These are phyloP conservation scores for Globisporangium polare DNA, from an alignment of 352 stramenopile genomes.

Conservation along the genomic window DNA sequence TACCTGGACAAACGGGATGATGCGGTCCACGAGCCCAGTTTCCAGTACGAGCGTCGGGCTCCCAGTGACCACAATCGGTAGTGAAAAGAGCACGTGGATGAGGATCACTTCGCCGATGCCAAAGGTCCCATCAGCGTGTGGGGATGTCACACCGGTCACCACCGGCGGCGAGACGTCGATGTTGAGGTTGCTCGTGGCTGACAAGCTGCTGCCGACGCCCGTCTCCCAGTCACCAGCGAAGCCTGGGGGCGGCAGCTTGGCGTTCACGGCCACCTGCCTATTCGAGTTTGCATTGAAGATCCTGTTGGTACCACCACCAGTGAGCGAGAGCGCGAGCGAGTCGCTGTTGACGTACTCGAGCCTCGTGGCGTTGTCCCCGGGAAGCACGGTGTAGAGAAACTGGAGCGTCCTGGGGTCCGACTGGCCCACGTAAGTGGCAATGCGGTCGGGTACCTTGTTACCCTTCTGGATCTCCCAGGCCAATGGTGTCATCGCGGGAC, in stretches of 20 bases:
- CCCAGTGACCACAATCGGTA: conserved; percentile 52
- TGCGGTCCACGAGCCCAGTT: conserved; percentile 58
- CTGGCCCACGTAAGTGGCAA: conserved; percentile 30
- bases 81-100: conserved; percentile 71
- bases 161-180: conserved; percentile 50
- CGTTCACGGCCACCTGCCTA: conserved; percentile 25
- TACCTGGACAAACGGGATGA: conserved; percentile 46
- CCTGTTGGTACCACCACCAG: conserved; percentile 11
- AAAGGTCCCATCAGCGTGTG: conserved; percentile 59
- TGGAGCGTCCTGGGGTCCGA: conserved; percentile 34
- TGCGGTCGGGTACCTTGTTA: conserved; percentile 28
- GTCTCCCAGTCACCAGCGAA: conserved; percentile 57
- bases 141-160: conserved; percentile 52
- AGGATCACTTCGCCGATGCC: conserved; percentile 66
- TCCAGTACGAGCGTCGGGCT: conserved; percentile 60
- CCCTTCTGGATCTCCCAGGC: conserved; percentile 73
- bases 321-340: conserved; percentile 40
- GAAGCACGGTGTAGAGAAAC: conserved; percentile 62
- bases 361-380: conserved; percentile 45
- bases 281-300: conserved; percentile 52
- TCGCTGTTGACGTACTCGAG: conserved; percentile 76
- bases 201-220: conserved; percentile 59
- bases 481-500: conserved; percentile 31
- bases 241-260: conserved; percentile 42
- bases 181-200: conserved; percentile 33